Percentiles rank a stretch among this genome's conserved stretches.
phyloP scores from a whole-genome alignment of 768 basidiomycete species.

The Daedaleopsis sinensis region DNA sequence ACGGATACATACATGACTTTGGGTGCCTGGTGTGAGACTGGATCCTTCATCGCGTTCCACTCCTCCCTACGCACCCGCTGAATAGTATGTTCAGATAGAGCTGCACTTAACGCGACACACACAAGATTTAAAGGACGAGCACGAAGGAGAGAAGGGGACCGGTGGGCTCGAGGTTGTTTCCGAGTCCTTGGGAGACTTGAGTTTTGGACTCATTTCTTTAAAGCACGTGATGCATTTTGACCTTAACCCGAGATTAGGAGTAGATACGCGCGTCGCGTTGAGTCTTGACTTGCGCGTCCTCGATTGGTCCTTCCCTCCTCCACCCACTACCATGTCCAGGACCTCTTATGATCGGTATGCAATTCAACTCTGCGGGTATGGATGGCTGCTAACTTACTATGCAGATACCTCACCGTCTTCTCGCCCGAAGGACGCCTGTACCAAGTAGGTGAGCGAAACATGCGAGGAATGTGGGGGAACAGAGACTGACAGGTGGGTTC shows the following conservation, averaged over 20 bases:
- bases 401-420: conserved; percentile 93
- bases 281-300: conserved; percentile 56
- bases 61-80: not conserved
- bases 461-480: not conserved
- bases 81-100: not conserved
- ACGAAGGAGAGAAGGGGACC: not conserved
- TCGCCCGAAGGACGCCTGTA: conserved; percentile 97
- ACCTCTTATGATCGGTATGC: conserved; percentile 89
- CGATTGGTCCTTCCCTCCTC: conserved; percentile 37
- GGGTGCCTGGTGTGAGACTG: conserved; percentile 76
- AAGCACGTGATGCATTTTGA: conserved; percentile 6
- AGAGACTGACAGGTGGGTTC: not conserved
- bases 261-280: conserved; percentile 36
- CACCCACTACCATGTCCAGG: conserved; percentile 68
- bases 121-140: not conserved
- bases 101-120: not conserved
- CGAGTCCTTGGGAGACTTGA: too few relatives aligned
- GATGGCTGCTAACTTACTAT: not conserved
- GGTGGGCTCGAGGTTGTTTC: not conserved
- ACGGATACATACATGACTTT: conserved; percentile 71
- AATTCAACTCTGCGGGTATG: not conserved
- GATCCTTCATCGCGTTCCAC: conserved; percentile 66
- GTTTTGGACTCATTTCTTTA: conserved; percentile 2
- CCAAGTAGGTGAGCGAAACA: conserved; percentile 83
- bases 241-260: conserved; percentile 6